Percentiles rank a stretch among this genome's conserved stretches.
phyloP scores from a whole-genome alignment of 2,329 filamentous ascomycete genomes.

The Aspergillus tanneri region DNA sequence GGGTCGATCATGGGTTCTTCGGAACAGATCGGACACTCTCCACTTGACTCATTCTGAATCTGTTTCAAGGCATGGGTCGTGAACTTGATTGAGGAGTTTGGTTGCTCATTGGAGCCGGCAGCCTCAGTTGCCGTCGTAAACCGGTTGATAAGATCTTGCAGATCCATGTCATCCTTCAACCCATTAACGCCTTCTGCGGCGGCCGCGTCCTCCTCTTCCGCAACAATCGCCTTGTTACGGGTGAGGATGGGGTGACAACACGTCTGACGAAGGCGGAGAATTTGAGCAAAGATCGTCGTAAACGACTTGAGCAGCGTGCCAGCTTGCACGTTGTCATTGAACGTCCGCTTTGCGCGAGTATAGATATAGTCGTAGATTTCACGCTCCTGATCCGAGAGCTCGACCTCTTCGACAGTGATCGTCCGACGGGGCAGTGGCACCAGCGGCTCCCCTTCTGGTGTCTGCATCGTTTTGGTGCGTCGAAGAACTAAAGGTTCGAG shows the following conservation, averaged over 20 bases:
- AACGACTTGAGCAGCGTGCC: conserved; percentile 94
- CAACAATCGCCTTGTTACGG: conserved; percentile 76
- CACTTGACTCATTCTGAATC: conserved; percentile 83
- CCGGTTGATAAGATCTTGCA: conserved; percentile 77
- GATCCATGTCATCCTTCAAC: conserved; percentile 92
- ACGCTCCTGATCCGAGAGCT: conserved; percentile 78
- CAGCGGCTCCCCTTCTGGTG: conserved; percentile 75
- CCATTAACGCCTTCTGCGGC: conserved; percentile 75
- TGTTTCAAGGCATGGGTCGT: conserved; percentile 84
- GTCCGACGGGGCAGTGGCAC: conserved; percentile 79
- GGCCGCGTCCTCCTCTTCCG: conserved; percentile 82
- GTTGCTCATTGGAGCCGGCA: conserved; percentile 45
- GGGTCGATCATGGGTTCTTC: conserved; percentile 96
- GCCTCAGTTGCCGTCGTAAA: conserved; percentile 71
- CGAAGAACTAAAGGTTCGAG: conserved; percentile 92
- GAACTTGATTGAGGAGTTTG: conserved; percentile 68
- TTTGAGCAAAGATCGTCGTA: conserved; percentile 96
- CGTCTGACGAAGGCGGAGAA: conserved; percentile 84
- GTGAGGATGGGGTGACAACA: conserved; percentile 93
- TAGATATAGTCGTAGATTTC: conserved; percentile 94
- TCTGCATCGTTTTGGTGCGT: conserved; percentile 97
- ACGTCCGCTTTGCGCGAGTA: conserved; percentile 75
- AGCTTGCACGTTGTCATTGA: conserved; percentile 81
- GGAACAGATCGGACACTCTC: conserved; percentile 90
- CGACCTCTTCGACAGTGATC: conserved; percentile 82